Evolutionary conservation across 2,329 filamentous ascomycete species (phyloP), one percentile per base, ranked within the genome.

Genomic region (Ophiostoma sp.): DNA sequence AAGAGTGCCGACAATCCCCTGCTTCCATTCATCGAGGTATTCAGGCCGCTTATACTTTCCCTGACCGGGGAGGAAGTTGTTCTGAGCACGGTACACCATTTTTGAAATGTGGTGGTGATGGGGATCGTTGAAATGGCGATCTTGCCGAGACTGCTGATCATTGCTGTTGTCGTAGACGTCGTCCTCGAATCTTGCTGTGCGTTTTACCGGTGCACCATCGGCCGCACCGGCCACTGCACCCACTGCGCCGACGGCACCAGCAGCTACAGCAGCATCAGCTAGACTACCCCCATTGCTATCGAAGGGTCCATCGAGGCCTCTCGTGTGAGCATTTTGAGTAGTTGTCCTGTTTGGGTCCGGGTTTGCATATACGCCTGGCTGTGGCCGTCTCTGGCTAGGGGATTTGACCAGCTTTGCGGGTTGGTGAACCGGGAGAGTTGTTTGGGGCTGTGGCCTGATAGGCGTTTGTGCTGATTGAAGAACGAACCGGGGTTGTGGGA

Each of bases 1-100:
- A 3, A 92, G 78, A 7, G 83, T 84, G 45, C 88, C 89, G 45
- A 88, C 81, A 0, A 84, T 85, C 7, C 84, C 88, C 74, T 87
- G 87, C 75, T 85, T 88, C 89, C 90, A 93, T 75, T 93, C 90
- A 45, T 91, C 85, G 7, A 93, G 79, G 74, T 86, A 87, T 67
- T 80, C 78, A 0, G 86, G 82, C 4, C 84, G 80, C 42, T 85
- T 78, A 74, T 91, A 92, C 49, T 84, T 76, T 16, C 84, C 84
- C 67, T 84, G 77, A 45, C 85, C 81, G 9, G 84, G 84, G 47
- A 74, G 75, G 68, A 82, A 75, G 36, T 79, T 77, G 62, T 80
- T 77, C 12, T 76, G 77, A 55, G 75, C 79, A 72, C 75, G 82
- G 76, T 76, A 83, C 65, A 77, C 76, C 76, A 76, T 78, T 71